These are phyloP conservation scores for Ophiostoma novo-ulmi DNA, from an alignment of 2,329 filamentous ascomycete genomes.

Conservation along the genomic window DNA sequence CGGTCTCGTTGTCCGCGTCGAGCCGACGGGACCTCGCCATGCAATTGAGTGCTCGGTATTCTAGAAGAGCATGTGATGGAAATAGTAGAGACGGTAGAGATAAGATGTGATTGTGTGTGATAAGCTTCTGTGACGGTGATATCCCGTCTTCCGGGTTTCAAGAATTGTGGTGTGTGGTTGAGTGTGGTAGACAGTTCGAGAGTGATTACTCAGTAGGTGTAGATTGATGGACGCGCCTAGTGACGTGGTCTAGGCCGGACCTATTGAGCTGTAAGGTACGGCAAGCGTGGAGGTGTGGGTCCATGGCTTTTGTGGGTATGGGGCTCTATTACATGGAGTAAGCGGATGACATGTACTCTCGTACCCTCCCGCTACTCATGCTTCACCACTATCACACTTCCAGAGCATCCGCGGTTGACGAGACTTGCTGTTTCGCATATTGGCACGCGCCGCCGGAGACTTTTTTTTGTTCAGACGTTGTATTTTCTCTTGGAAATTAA, in stretches of 20 bases:
- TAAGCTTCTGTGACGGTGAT: neutral
- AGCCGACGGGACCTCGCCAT: slow-evolving; percentile 19
- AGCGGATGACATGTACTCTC: neutral
- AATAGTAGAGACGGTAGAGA: too few relatives aligned
- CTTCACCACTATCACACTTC: neutral
- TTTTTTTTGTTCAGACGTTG: neutral
- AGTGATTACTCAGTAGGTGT: neutral
- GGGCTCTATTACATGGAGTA: neutral
- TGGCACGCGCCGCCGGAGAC: neutral
- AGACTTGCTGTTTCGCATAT: neutral
- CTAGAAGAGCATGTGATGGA: neutral
- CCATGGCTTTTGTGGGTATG: neutral
- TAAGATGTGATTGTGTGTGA: too few relatives aligned
- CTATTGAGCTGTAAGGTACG: neutral
- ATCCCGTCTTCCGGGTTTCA: neutral
- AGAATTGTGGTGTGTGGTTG: neutral
- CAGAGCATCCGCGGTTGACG: neutral
- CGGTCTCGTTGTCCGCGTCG: slow-evolving; percentile 13
- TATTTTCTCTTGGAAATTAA: neutral
- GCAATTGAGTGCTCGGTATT: neutral
- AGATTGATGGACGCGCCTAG: neutral
- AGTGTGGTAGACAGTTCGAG: neutral
- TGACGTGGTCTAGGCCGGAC: slow-evolving; percentile 3
- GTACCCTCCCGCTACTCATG: neutral
- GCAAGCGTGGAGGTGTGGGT: neutral